Evolutionary conservation across 495 filamentous ascomycete genomes (phyloP), one percentile per base, ranked within the genome.

Genomic region (Trichoderma asperelloides): DNA sequence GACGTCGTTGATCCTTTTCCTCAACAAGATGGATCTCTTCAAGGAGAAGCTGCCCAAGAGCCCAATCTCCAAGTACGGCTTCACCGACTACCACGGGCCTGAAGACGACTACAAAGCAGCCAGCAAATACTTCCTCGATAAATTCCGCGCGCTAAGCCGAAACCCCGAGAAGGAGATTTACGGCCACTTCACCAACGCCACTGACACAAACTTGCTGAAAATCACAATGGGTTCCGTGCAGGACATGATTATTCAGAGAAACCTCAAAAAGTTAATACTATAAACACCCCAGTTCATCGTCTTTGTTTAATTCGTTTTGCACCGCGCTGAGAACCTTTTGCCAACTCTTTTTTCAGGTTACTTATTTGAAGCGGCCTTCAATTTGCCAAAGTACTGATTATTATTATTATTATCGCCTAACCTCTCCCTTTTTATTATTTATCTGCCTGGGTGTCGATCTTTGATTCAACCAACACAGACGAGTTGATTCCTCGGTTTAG

Each of bases 21-120:
- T 98, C 67, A 98, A 98, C 87, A 98, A 98, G 84, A 97, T 97
- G 78, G 95, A 98, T 79, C 85, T 97, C 18, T 98, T 98, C 85
- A 92, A 88, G 75, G 88, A 89, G 70, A 98, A 98, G 81, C 85
- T 98, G 27, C 75, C 81, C 15, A 80, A 84, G 60, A 93, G 90
- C 68, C 88, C 93, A 11, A 91, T 98, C 75, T 88, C 88, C 51
- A 87, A 90, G 63, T 92, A 96, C 75, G 84, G 84, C 57, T 98
- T 98, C 83, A 91, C 92, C 33, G 95, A 98, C 76, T 98, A 95
- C 82, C 84, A 84, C 66, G 80, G 80, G 8, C 79, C 80, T 27
- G 67, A 74, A 15, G 76, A 79, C 72, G 83, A 81, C 73, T 82
- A 77, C 72, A 84, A 86, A 74, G 77, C 82, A 67, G 89, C 90